Evolutionary conservation across 805 yeast species (phyloP).

Genomic region (Teunomyces gatunensis): DNA sequence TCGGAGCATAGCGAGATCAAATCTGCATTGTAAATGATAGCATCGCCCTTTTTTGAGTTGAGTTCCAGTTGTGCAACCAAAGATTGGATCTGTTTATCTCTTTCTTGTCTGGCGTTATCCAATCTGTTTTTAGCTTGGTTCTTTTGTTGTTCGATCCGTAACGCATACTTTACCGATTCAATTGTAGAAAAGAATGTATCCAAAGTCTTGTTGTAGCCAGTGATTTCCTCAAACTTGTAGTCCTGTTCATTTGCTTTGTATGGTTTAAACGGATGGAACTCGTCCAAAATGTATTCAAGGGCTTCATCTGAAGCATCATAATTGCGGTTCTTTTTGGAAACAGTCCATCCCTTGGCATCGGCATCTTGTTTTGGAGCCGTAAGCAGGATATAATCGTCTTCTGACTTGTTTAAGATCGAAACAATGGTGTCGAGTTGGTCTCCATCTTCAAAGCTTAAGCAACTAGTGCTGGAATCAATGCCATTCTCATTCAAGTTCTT

Average conservation of each 20-base stretch:
- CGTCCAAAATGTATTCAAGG: conserved; percentile 54
- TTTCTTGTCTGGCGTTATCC: conserved; percentile 71
- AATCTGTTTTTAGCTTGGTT: conserved; percentile 71
- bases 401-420: conserved; percentile 47
- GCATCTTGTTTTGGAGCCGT: conserved; percentile 31
- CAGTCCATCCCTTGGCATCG: conserved; percentile 55
- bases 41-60: conserved; percentile 68
- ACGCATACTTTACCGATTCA: conserved; percentile 75
- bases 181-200: conserved; percentile 83
- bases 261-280: conserved; percentile 69
- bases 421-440: conserved; percentile 31
- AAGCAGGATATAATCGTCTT: conserved; percentile 35
- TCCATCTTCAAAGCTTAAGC: conserved; percentile 26
- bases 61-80: conserved; percentile 59
- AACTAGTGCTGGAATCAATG: conserved; percentile 44
- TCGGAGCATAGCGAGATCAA: conserved; percentile 67
- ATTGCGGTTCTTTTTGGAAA: conserved; percentile 57
- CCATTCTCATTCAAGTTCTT: conserved; percentile 48
- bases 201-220: conserved; percentile 76
- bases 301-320: conserved; percentile 36
- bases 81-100: conserved; percentile 64
- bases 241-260: conserved; percentile 32
- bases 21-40: conserved; percentile 67
- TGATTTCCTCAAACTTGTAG: conserved; percentile 41
- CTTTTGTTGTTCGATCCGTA: conserved; percentile 74